Conservation (phyloP, 2,329 filamentous ascomycete genomes). For the Nemania diffusa region DNA sequence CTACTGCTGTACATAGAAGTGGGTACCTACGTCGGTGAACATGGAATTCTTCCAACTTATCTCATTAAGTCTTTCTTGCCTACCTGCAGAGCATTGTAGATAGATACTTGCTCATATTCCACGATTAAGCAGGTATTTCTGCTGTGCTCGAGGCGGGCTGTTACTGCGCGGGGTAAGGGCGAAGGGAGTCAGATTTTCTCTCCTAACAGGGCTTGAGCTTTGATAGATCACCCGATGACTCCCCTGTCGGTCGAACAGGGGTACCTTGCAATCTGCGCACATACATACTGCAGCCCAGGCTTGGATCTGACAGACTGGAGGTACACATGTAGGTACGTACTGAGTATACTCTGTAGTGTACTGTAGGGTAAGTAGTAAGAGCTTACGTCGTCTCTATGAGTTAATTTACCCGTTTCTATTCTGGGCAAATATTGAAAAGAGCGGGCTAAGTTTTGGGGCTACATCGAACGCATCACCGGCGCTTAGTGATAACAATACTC, state of each 20-base stretch:
- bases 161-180: slow-evolving; percentile 27
- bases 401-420: slow-evolving; percentile 40
- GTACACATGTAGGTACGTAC: background rate
- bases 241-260: slow-evolving; percentile 12
- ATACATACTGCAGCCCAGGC: background rate
- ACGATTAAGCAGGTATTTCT: too few species aligned
- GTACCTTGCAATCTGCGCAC: slow-evolving; percentile 4
- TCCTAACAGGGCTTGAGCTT: slow-evolving; percentile 22
- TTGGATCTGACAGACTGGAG: background rate
- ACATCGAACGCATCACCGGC: slow-evolving; percentile 41
- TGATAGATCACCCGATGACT: slow-evolving; percentile 34
- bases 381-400: background rate
- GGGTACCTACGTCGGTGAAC: too few species aligned
- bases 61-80: too few species aligned
- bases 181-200: slow-evolving; percentile 22
- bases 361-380: background rate
- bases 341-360: background rate
- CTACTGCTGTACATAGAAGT: too few species aligned
- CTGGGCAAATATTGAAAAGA: slow-evolving; percentile 40
- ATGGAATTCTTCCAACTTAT: too few species aligned
- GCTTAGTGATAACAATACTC: slow-evolving; percentile 41
- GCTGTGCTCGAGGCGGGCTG: background rate
- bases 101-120: too few species aligned
- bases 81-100: too few species aligned
- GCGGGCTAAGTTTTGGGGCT: slow-evolving; percentile 40